Evolutionary conservation across 2,329 filamentous ascomycete species (phyloP).

Genomic region (Lithohypha guttulata): DNA sequence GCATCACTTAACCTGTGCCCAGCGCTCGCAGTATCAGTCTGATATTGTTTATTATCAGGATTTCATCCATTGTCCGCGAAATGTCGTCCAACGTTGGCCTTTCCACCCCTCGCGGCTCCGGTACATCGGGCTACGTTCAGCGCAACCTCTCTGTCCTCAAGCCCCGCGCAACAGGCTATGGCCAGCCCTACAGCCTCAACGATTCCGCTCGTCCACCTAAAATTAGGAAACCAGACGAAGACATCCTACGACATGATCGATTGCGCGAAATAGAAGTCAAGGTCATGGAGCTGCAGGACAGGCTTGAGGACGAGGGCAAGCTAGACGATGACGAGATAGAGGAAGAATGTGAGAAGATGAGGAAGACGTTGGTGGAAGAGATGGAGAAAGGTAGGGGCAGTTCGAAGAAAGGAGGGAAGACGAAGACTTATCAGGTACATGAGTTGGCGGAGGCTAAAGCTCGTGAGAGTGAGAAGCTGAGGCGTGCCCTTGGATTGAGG

Average conservation of each 20-base stretch:
- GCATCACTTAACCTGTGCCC: too few relatives aligned
- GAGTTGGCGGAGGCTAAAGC: constrained; percentile 95
- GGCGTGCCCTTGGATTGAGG: constrained; percentile 76
- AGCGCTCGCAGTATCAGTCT: too few relatives aligned
- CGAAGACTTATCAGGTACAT: constrained; percentile 85
- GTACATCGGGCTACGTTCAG: constrained; percentile 95
- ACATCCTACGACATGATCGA: constrained; percentile 88
- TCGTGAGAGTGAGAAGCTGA: constrained; percentile 79
- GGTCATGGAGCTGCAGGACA: constrained; percentile 79
- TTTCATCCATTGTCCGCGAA: constrained; percentile 8
- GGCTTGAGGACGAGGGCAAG: constrained; percentile 70
- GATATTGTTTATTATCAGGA: too few relatives aligned
- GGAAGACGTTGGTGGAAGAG: constrained; percentile 52
- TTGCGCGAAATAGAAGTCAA: constrained; percentile 86
- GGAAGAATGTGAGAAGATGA: constrained; percentile 54
- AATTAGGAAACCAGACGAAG: constrained; percentile 74
- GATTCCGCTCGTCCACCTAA: constrained; percentile 32
- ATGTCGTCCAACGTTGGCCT: constrained; percentile 99
- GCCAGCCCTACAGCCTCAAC: constrained; percentile 52
- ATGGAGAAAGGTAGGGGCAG: constrained; percentile 31
- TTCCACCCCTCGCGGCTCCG: constrained; percentile 83
- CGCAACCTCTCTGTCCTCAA: constrained; percentile 83
- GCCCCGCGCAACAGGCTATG: constrained; percentile 60
- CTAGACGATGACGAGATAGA: constrained; percentile 84
- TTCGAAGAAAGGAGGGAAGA: constrained; percentile 25